Evolutionary conservation across 2,329 filamentous ascomycete species (phyloP), one percentile per base, ranked within the genome.

Genomic region (Diaporthe batatas): DNA sequence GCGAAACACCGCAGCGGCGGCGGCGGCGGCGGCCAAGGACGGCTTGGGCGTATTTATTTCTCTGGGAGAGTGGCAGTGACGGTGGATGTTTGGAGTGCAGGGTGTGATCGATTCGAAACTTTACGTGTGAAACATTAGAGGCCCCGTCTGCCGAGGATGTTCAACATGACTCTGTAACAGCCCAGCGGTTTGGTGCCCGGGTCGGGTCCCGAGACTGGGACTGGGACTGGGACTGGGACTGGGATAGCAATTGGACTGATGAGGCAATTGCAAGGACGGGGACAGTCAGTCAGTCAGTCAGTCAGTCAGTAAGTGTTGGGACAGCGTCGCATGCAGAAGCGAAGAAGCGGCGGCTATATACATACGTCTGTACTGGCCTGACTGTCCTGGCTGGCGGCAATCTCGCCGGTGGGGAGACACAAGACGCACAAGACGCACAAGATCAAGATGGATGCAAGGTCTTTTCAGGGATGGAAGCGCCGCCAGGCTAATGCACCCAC

Each of bases 281-380:
- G n/a, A 12, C 16, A 44, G 21, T 47, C 39, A 42, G 39, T 16
- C 34, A 36, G 34, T 36, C 34, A 8, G 34, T 36, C 34, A 34
- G 32, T 34, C 32, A 34, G 32, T 34, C 32, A 36, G 34, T 36
- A 3, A 36, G 34, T 36, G 68, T 72, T 68, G 62, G 62, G 55
- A 57, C 57, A 54, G 32, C 58, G 58, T 51, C 29, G 23, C 18
- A 53, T 53, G 68, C 57, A 68, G 44, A 59, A 70, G 57, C 42
- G 23, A 39, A 65, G 39, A 64, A 32, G 42, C 51, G 72, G 72
- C 72, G 72, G 72, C 72, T 73, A 73, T 71, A 71, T 73, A 73
- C 42, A 73, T 73, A 73, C 54, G 42, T 25, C 25, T 29, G 53
- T 14, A 23, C 36, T 44, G 57, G 42, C 25, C 25, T 42, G 21